These are phyloP conservation scores for Leccinum obscurum DNA, from an alignment of 768 basidiomycete species.

Conservation along the genomic window DNA sequence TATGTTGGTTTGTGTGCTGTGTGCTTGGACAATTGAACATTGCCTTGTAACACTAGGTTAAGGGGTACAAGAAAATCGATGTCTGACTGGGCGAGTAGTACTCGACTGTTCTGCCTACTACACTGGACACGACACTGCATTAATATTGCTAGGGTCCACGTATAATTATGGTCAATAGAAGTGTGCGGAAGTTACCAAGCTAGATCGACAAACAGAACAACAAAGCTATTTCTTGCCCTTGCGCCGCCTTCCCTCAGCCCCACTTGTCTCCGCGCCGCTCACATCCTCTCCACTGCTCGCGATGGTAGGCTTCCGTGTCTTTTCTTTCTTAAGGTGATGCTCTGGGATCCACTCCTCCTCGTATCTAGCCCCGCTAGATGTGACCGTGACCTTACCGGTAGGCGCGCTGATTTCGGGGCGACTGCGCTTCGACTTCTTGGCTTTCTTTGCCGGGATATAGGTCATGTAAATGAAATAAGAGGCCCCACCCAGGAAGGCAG, in stretches of 20 bases:
- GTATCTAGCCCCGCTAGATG: conserved; percentile 63
- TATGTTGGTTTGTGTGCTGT: conserved; percentile 27
- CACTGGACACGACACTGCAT: not conserved
- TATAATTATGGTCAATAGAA: conserved; percentile 14
- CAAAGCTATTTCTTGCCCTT: conserved; percentile 48
- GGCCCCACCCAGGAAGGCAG: conserved; percentile 59
- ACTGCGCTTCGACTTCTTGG: conserved; percentile 48
- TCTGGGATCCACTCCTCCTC: conserved; percentile 94
- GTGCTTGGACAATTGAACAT: conserved; percentile 4
- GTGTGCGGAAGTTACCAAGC: not conserved
- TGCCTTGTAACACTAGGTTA: conserved; percentile 53
- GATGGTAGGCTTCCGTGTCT: conserved; percentile 47
- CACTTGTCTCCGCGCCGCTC: conserved; percentile 66
- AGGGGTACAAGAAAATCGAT: conserved; percentile 84
- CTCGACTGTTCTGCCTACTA: not conserved
- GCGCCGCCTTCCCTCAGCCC: conserved; percentile 48
- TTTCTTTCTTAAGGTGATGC: conserved; percentile 75
- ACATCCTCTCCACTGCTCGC: conserved; percentile 63
- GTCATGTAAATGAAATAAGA: conserved; percentile 65
- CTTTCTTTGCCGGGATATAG: conserved; percentile 63
- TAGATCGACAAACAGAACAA: not conserved
- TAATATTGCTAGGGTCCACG: not conserved
- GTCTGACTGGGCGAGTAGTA: conserved; percentile 27
- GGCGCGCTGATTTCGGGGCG: conserved; percentile 51
- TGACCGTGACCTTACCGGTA: conserved; percentile 58